Percentiles rank a stretch among this genome's conserved stretches.
phyloP scores from a whole-genome alignment of 345 rosid genomes.

The Citrus maxima region DNA sequence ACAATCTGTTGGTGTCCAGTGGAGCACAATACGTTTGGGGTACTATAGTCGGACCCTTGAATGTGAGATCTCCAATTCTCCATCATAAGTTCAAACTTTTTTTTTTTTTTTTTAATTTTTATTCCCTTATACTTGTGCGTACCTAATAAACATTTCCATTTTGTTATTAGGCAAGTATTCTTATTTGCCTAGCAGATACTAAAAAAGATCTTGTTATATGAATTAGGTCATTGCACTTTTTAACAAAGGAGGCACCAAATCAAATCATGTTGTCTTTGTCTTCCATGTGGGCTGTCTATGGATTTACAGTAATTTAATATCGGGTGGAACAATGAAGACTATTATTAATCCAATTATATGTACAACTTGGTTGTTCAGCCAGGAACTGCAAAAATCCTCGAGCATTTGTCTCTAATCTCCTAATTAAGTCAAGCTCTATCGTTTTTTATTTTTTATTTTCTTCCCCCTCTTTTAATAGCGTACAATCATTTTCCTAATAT shows the following conservation, averaged over 20 bases:
- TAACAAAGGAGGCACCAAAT: background rate
- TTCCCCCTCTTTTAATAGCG: background rate
- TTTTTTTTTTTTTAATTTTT: background rate
- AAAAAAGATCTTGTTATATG: background rate
- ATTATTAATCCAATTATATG: slow-evolving; percentile 7
- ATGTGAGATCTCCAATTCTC: background rate
- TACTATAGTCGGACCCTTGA: too few relatives aligned
- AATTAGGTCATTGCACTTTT: background rate
- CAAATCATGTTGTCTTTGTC: slow-evolving; percentile 5
- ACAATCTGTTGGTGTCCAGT: too few relatives aligned
- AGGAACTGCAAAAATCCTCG: background rate
- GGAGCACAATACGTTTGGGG: too few relatives aligned
- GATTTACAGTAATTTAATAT: background rate
- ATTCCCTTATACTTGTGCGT: background rate
- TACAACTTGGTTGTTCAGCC: background rate
- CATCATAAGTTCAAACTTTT: background rate
- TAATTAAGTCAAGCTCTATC: background rate
- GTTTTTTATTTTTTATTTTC: background rate
- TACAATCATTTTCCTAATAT: background rate
- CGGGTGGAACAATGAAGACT: background rate
- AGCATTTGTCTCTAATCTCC: background rate
- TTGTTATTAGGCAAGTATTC: background rate
- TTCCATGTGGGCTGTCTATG: slow-evolving; percentile 16
- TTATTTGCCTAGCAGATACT: background rate
- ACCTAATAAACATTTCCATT: background rate